These are phyloP conservation scores for Lactarius tabidus DNA, from an alignment of 768 basidiomycete species.

Conservation along the genomic window DNA sequence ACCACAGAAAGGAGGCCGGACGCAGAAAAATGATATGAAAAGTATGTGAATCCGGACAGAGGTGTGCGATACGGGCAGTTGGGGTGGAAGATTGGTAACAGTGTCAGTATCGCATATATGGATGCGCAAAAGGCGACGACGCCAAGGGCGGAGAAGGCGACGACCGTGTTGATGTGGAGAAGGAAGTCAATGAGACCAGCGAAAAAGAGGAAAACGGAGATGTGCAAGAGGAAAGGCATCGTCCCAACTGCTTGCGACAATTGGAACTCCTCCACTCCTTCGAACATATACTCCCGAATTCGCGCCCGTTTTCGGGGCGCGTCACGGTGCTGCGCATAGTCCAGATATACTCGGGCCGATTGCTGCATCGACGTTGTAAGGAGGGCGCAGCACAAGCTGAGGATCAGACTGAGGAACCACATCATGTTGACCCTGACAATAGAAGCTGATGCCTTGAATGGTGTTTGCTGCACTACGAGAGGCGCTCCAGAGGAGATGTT, in stretches of 20 bases:
- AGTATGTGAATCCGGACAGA: background rate
- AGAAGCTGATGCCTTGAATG: background rate
- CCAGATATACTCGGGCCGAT: constrained; percentile 3
- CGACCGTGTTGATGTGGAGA: background rate
- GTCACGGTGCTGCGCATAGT: background rate
- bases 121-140: background rate
- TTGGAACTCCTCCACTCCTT: background rate
- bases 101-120: background rate
- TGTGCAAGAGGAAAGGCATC: background rate
- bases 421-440: constrained; percentile 3
- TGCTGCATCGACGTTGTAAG: background rate
- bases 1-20: background rate
- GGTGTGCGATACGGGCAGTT: background rate
- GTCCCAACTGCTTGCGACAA: background rate
- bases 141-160: background rate
- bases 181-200: background rate
- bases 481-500: background rate
- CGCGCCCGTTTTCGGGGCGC: background rate
- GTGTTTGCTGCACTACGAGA: background rate
- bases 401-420: constrained; percentile 8
- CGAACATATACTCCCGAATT: background rate
- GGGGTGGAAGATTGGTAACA: background rate
- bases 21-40: background rate
- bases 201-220: background rate
- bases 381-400: background rate